Percentiles rank a stretch among this genome's conserved stretches.
These are phyloP conservation scores for Neoscytalidium dimidiatum DNA, from an alignment of 2,329 filamentous ascomycete species.

Conservation along the genomic window DNA sequence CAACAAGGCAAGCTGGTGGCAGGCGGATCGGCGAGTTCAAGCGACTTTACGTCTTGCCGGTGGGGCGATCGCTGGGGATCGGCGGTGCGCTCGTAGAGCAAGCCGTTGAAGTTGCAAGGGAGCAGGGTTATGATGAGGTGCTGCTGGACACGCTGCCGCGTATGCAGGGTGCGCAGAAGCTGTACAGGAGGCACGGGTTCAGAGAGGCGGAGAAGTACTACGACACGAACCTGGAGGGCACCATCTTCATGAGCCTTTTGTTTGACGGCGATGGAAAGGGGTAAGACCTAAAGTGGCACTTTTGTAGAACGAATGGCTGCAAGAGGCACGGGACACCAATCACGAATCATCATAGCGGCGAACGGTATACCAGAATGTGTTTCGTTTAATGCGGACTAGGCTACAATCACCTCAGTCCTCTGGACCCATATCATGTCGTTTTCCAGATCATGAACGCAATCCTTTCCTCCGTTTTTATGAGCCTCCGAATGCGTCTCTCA, in stretches of 20 bases:
- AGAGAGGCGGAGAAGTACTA: conserved; percentile 56
- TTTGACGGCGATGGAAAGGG: conserved; percentile 19
- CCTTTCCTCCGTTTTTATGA: neutral
- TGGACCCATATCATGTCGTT: conserved; percentile 6
- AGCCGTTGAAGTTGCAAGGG: conserved; percentile 47
- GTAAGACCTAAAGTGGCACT: neutral
- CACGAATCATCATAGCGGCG: neutral
- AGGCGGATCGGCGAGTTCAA: conserved; percentile 54
- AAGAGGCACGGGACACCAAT: neutral
- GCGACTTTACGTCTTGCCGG: conserved; percentile 54
- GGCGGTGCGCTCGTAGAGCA: conserved; percentile 50
- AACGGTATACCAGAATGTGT: neutral
- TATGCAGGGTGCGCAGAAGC: conserved; percentile 52
- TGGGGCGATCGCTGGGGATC: conserved; percentile 51
- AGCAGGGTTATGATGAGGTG: conserved; percentile 54
- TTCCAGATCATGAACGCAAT: conserved; percentile 13
- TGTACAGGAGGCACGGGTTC: conserved; percentile 57
- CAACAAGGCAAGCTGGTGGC: neutral
- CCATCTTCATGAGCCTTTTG: conserved; percentile 52
- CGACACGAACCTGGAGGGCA: conserved; percentile 55
- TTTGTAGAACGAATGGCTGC: neutral
- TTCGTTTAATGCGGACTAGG: conserved; percentile 5
- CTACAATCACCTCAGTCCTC: conserved; percentile 1
- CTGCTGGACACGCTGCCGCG: conserved; percentile 57
- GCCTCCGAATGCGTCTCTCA: conserved; percentile 8